Evolutionary conservation across 805 yeast genomes (phyloP).

Genomic region (Komagataella ulmi): DNA sequence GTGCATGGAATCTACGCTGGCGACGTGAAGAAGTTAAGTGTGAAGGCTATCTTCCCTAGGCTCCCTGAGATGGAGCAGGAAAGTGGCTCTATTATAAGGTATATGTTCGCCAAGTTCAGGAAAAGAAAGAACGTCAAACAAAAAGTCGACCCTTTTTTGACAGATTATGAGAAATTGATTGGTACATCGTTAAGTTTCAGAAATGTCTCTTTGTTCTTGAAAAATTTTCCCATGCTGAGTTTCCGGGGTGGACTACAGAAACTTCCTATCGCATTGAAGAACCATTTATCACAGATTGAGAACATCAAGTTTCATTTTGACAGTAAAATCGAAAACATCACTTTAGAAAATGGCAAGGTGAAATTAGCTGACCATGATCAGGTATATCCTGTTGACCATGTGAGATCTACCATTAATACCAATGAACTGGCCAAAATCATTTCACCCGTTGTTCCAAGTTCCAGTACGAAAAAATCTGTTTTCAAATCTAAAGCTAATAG

Average conservation of each 20-base stretch:
- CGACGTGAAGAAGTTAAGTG: conserved; percentile 57
- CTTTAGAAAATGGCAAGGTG: conserved; percentile 7
- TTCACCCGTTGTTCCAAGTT: not conserved
- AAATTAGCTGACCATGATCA: conserved; percentile 5
- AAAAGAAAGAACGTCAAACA: not conserved
- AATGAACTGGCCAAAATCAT: conserved; percentile 23
- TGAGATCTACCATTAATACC: conserved; percentile 46
- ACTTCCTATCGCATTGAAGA: conserved; percentile 26
- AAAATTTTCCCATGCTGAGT: conserved; percentile 48
- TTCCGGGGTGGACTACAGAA: conserved; percentile 40
- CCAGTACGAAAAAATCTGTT: not conserved
- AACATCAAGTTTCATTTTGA: conserved; percentile 25
- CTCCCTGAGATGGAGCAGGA: conserved; percentile 44
- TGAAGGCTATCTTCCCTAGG: conserved; percentile 41
- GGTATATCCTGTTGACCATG: conserved; percentile 29
- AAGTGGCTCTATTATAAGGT: conserved; percentile 41
- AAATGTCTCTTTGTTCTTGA: conserved; percentile 23
- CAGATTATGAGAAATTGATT: conserved; percentile 24
- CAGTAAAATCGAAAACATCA: conserved; percentile 1
- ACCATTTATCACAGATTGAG: conserved; percentile 16
- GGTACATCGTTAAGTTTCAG: conserved; percentile 25
- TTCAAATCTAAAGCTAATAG: not conserved
- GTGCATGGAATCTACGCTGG: conserved; percentile 88
- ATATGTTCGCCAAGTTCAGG: conserved; percentile 13
- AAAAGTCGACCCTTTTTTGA: conserved; percentile 16